phyloP scores from a whole-genome alignment of 352 stramenopile species.

The Phytophthora tubulina region DNA sequence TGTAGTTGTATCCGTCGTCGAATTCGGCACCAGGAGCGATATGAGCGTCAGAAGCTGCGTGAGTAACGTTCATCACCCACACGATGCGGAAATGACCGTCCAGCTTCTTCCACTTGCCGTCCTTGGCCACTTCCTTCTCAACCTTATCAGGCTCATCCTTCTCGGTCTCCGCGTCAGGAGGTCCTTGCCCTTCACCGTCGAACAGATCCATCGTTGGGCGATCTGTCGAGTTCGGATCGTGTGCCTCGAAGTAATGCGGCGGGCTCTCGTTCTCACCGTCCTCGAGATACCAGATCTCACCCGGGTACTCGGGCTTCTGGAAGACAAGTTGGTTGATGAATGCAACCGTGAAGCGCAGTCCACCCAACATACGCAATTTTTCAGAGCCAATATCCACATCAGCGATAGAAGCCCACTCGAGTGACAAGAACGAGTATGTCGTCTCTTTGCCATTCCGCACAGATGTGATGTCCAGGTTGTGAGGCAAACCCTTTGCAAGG shows the following conservation, averaged over 20 bases:
- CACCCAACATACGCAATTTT: slow-evolving; percentile 69
- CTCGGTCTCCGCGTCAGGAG: slow-evolving; percentile 6
- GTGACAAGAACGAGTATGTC: slow-evolving; percentile 83
- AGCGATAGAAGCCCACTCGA: slow-evolving; percentile 86
- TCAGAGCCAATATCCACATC: slow-evolving; percentile 87
- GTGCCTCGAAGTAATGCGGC: slow-evolving; percentile 49
- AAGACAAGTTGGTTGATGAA: slow-evolving; percentile 71
- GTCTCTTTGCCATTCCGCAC: slow-evolving; percentile 65
- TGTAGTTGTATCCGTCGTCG: slow-evolving; percentile 77
- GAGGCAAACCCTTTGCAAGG: slow-evolving; percentile 70
- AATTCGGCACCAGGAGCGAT: slow-evolving; percentile 57
- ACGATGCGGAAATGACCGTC: slow-evolving; percentile 61
- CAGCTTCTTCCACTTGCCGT: slow-evolving; percentile 60
- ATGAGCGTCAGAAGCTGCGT: slow-evolving; percentile 59
- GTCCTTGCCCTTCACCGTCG: slow-evolving; percentile 39
- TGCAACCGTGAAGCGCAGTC: slow-evolving; percentile 70
- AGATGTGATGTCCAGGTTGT: slow-evolving; percentile 76
- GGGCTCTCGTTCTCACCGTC: slow-evolving; percentile 42
- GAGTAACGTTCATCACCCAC: slow-evolving; percentile 74
- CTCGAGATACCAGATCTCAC: slow-evolving; percentile 71
- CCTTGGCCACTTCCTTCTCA: slow-evolving; percentile 7
- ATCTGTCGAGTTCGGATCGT: slow-evolving; percentile 41
- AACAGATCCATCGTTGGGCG: slow-evolving; percentile 62
- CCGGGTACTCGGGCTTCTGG: slow-evolving; percentile 58
- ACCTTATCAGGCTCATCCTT: slow-evolving; percentile 7